A percentile compares a stretch with the other conserved stretches of the same genome.
Conservation (phyloP, 202 grass and related monocot genomes). For the Setaria italica region DNA sequence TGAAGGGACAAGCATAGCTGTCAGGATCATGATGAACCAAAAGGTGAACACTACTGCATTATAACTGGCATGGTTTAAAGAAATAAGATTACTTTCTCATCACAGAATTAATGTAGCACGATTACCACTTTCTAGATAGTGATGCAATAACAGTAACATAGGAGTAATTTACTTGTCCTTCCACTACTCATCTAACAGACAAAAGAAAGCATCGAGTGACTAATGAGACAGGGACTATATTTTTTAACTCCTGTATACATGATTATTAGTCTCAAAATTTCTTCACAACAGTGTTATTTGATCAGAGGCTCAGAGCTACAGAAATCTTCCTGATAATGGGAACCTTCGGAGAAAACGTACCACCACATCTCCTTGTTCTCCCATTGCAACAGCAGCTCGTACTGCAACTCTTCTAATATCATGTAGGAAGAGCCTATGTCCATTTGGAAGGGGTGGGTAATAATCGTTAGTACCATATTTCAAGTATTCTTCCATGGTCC, state of each 20-base stretch:
- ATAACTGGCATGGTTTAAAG: slow-evolving; percentile 5
- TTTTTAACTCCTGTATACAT: slow-evolving; percentile 4
- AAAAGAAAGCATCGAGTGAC: background rate
- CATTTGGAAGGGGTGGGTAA: slow-evolving; percentile 95
- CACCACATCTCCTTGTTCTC: slow-evolving; percentile 95
- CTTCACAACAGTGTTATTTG: slow-evolving; percentile 1
- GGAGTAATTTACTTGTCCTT: background rate
- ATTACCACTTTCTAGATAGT: slow-evolving; percentile 10
- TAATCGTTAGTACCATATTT: slow-evolving; percentile 93
- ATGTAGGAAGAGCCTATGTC: slow-evolving; percentile 90
- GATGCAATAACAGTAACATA: background rate
- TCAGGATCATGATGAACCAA: slow-evolving; percentile 34
- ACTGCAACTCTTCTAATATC: slow-evolving; percentile 95
- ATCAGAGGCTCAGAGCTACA: background rate
- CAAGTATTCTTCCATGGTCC: slow-evolving; percentile 99
- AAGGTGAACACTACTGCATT: background rate
- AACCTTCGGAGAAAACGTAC: slow-evolving; percentile 59
- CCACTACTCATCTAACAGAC: slow-evolving; percentile 4
- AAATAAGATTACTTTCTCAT: slow-evolving; percentile 29
- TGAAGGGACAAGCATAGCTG: slow-evolving; percentile 45
- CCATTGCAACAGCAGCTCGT: slow-evolving; percentile 95
- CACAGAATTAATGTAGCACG: slow-evolving; percentile 19
- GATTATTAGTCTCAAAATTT: slow-evolving; percentile 29
- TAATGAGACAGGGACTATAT: background rate
- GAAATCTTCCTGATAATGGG: slow-evolving; percentile 4